Evolutionary conservation across 768 basidiomycete genomes (phyloP).

Genomic region (Kwoniella sp.): DNA sequence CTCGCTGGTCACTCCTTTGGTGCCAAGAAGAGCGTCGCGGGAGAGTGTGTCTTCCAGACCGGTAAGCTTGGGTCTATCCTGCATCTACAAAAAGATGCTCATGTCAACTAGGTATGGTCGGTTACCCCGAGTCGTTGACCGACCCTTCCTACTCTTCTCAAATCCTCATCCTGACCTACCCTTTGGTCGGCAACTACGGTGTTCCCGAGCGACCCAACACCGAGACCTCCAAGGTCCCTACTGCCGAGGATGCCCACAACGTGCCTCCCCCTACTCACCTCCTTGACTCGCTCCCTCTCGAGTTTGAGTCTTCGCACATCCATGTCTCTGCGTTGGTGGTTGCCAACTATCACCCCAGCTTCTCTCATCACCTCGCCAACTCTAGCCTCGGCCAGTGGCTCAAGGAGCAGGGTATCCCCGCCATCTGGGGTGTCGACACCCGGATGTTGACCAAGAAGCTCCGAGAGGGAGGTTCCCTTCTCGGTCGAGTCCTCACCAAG

Average conservation of each 20-base stretch:
- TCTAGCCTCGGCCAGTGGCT: slow-evolving; percentile 88
- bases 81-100: slow-evolving; percentile 4
- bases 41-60: slow-evolving; percentile 99
- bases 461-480: slow-evolving; percentile 87
- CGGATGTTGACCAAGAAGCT: slow-evolving; percentile 94
- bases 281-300: slow-evolving; percentile 52
- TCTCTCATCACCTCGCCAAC: slow-evolving; percentile 86
- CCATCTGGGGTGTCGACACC: slow-evolving; percentile 93
- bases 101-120: slow-evolving; percentile 79
- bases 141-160: slow-evolving; percentile 98
- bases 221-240: slow-evolving; percentile 28
- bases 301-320: slow-evolving; percentile 93
- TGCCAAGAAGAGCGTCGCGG: slow-evolving; percentile 84
- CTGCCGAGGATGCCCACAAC: slow-evolving; percentile 44
- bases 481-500: slow-evolving; percentile 74
- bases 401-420: slow-evolving; percentile 88
- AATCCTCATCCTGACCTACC: slow-evolving; percentile 95
- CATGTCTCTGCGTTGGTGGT: slow-evolving; percentile 88
- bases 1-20: slow-evolving; percentile 90
- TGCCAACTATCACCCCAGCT: slow-evolving; percentile 78
- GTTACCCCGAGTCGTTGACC: slow-evolving; percentile 95
- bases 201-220: slow-evolving; percentile 65
- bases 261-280: slow-evolving; percentile 46
- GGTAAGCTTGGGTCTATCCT: slow-evolving; percentile 57
- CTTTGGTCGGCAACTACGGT: slow-evolving; percentile 94